A percentile compares a stretch with the other conserved stretches of the same genome.
Conservation (phyloP, 352 stramenopile genomes). For the Phytophthora meadii region DNA sequence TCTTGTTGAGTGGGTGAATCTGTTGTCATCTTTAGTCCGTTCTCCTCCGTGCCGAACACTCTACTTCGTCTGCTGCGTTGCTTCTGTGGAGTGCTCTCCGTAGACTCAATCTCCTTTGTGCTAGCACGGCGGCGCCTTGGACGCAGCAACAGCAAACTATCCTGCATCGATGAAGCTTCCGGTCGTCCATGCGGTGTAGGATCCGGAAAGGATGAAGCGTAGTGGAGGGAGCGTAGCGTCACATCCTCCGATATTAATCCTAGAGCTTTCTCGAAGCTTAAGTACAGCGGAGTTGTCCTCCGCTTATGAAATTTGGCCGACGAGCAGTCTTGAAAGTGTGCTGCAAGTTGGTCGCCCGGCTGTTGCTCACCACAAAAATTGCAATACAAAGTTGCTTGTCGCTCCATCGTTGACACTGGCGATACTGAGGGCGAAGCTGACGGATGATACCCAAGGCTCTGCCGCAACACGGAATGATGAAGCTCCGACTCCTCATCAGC, state of each 20-base stretch:
- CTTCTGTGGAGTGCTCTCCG: constrained; percentile 22
- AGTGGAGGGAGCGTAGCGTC: constrained; percentile 72
- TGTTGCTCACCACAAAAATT: constrained; percentile 73
- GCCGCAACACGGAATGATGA: constrained; percentile 29
- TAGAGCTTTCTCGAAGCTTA: constrained; percentile 70
- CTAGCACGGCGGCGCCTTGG: constrained; percentile 23
- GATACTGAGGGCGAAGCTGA: constrained; percentile 20
- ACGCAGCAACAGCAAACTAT: constrained; percentile 55
- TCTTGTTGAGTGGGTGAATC: constrained; percentile 4
- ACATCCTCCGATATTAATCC: constrained; percentile 69
- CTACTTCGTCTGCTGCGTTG: neutral
- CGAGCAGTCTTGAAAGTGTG: constrained; percentile 62
- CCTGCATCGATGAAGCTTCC: constrained; percentile 44
- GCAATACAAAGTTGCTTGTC: constrained; percentile 66
- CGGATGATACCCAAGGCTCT: constrained; percentile 44
- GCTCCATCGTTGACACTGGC: constrained; percentile 33
- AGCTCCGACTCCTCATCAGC: constrained; percentile 21
- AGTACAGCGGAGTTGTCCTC: constrained; percentile 60
- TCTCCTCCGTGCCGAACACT: constrained; percentile 5
- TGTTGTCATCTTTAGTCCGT: constrained; percentile 9
- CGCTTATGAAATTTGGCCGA: constrained; percentile 61
- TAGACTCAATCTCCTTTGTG: constrained; percentile 8
- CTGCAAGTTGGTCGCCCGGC: constrained; percentile 36
- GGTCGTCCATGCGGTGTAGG: constrained; percentile 40
- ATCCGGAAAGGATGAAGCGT: constrained; percentile 72